Evolutionary conservation across 2,329 filamentous ascomycete genomes (phyloP).

Genomic region (Diaporthe aspalathi): DNA sequence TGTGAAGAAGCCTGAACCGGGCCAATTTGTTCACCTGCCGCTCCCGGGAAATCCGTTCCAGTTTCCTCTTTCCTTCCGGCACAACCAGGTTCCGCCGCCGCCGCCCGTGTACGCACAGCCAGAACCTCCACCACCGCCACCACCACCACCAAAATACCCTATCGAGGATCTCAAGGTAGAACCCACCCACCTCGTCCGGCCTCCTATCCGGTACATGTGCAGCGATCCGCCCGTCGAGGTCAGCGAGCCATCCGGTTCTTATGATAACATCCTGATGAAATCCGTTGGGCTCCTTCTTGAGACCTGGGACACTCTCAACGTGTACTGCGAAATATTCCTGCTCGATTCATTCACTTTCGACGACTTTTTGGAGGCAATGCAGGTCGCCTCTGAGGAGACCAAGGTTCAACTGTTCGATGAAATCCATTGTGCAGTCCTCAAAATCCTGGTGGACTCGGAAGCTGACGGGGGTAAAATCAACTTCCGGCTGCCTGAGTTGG

Average conservation of each 20-base stretch:
- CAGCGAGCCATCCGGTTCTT: constrained; percentile 58
- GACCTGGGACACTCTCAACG: constrained; percentile 96
- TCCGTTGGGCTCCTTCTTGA: constrained; percentile 89
- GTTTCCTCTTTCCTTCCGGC: constrained; percentile 56
- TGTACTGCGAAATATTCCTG: constrained; percentile 95
- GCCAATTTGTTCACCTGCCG: constrained; percentile 52
- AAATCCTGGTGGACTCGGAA: constrained; percentile 82
- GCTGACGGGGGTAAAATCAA: constrained; percentile 82
- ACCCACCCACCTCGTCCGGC: constrained; percentile 75
- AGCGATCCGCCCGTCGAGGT: constrained; percentile 67
- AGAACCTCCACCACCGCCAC: constrained; percentile 69
- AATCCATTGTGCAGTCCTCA: constrained; percentile 90
- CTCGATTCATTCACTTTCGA: constrained; percentile 98
- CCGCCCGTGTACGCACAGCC: constrained; percentile 54
- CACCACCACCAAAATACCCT: constrained; percentile 88
- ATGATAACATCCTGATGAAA: constrained; percentile 78
- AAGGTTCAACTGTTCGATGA: constrained; percentile 90
- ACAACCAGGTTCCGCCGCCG: constrained; percentile 55
- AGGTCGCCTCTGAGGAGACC: constrained; percentile 77
- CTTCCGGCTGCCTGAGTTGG: constrained; percentile 80
- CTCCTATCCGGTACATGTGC: constrained; percentile 81
- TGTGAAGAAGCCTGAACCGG: constrained; percentile 53
- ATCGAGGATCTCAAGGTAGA: constrained; percentile 92
- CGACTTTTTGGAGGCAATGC: constrained; percentile 90
- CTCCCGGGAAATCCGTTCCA: constrained; percentile 60